Conservation (phyloP, 225 moss, liverwort and hornwort genomes). For the Neckera pumila region DNA sequence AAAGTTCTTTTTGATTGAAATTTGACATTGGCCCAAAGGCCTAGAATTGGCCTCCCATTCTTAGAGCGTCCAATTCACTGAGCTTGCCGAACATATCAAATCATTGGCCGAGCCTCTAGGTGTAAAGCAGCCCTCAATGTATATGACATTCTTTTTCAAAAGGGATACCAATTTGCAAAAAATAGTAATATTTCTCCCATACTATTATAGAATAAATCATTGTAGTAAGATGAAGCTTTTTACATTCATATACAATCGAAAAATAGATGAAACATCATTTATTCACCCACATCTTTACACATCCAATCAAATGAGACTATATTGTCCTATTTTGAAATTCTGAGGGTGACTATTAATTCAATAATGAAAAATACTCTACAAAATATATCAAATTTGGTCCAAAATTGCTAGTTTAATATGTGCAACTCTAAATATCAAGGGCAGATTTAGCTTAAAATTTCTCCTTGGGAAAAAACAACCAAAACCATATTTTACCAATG, state of each 20-base stretch:
- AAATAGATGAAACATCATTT: neutral
- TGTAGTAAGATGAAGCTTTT: neutral
- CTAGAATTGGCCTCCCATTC: too few species aligned
- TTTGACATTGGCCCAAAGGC: too few species aligned
- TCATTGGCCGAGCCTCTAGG: too few species aligned
- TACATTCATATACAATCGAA: neutral
- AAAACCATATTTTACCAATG: neutral
- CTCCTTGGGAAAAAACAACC: too few species aligned
- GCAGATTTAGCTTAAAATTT: rapidly evolving
- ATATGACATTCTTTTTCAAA: neutral
- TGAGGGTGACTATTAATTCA: neutral
- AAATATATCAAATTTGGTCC: neutral
- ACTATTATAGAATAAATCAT: neutral
- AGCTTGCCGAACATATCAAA: too few species aligned
- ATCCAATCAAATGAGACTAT: neutral
- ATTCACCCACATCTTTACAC: neutral
- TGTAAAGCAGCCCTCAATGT: neutral
- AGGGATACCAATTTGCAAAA: neutral
- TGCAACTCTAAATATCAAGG: neutral
- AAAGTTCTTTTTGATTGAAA: too few species aligned
- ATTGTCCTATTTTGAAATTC: neutral
- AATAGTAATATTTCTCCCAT: neutral
- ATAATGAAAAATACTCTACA: neutral
- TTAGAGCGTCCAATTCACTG: too few species aligned
- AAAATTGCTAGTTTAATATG: neutral